Conservation (phyloP, 768 basidiomycete species). For the Hericium rajendrae region DNA sequence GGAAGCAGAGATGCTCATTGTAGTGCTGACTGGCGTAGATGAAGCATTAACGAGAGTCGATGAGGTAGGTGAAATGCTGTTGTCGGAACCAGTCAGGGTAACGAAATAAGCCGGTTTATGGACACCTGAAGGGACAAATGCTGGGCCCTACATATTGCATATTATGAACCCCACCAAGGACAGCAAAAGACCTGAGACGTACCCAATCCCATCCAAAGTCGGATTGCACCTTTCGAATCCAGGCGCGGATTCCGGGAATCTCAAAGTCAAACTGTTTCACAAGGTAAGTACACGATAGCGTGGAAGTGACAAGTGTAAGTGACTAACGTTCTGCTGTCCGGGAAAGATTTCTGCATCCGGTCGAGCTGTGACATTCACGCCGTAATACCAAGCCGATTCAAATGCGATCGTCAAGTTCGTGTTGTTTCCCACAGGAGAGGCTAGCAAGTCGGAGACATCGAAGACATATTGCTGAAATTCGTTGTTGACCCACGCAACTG, state of each 20-base stretch:
- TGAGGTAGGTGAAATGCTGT: not conserved
- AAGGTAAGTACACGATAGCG: not conserved
- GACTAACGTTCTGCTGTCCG: conserved; percentile 21
- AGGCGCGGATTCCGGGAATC: conserved; percentile 38
- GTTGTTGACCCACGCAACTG: conserved; percentile 50
- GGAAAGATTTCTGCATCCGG: conserved; percentile 40
- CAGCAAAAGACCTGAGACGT: not conserved
- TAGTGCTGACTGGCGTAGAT: no score
- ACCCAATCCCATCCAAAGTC: conserved; percentile 64
- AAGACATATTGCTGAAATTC: conserved; percentile 46
- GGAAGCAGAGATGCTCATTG: no score
- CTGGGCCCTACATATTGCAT: conserved; percentile 32
- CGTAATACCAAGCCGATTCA: conserved; percentile 46
- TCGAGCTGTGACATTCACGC: conserved; percentile 39
- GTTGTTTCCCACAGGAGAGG: conserved; percentile 22
- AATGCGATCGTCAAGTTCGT: conserved; percentile 40
- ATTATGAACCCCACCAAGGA: not conserved
- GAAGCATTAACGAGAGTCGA: no score
- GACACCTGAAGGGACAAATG: conserved; percentile 46
- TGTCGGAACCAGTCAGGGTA: conserved; percentile 22
- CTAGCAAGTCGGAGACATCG: conserved; percentile 37
- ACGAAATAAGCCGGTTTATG: conserved; percentile 47
- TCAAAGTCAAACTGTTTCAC: conserved; percentile 30
- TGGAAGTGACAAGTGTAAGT: not conserved
- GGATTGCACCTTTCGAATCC: conserved; percentile 39